Base-by-base conservation (phyloP, 2,329 filamentous ascomycete genomes). In the Zymoseptoria pseudotritici region DNA sequence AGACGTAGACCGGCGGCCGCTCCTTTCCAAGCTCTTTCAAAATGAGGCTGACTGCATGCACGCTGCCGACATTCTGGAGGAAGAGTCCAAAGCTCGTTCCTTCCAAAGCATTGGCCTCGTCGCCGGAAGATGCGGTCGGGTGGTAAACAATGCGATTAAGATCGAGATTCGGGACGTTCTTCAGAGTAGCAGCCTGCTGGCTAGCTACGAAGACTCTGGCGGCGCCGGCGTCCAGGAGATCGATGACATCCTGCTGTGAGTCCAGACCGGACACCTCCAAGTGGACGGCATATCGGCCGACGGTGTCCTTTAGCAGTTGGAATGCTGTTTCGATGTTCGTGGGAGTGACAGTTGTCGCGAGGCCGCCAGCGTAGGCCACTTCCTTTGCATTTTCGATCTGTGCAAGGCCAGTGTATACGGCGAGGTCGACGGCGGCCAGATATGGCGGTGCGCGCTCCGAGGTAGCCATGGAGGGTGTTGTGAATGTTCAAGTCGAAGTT, bases 211-310 rank as follows among this genome's bases (percentile, higher is more conserved):
- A 94, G 63, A 94, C 87, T 72, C 88, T 94, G 56, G 86, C 84
- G 6, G 91, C 91, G 61, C 94, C 94, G 64, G 86, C 84, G 73
- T 99, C 90, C 58, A 99, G 84, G 42, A 97, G 81, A 53, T 88
- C 83, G 57, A 93, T 77, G 42, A 97, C 80, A 64, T 95, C 88
- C 66, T 91, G 87, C 58, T 80, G 78, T 10, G 86, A 85, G 31
- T 83, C 74, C 49, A 97, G 80, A 21, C 77, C 77, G 4, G 89
- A 87, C 55, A 86, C 91, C 69, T 96, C 90, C 66, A 96, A 83
- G 73, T 89, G 91, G 65, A 89, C 83, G 65, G 80, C 74, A 57
- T 84, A 81, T 8, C 75, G 74, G 57, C 79, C 77, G 64, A 85
- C 81, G 50, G 85, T 82, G 56, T 80, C 74, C 58, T 80, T 79